A percentile compares a stretch with the other conserved stretches of the same genome.
Evolutionary conservation across 1,284 basidiomycete species (phyloP).

Genomic region (Meira miltonrushii): DNA sequence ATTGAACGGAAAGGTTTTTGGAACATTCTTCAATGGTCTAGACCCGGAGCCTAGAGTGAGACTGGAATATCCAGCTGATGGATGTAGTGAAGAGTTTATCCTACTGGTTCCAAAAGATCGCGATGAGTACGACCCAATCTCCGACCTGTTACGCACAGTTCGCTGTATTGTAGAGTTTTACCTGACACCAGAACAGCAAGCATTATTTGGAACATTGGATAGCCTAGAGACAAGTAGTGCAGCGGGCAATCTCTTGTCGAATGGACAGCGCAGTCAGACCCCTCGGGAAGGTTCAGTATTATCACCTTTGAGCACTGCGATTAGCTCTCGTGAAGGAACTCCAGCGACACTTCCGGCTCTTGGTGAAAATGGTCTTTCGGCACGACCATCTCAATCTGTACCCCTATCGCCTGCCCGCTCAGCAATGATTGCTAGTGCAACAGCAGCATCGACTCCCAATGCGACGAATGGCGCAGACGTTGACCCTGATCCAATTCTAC

Average conservation of each 20-base stretch:
- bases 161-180: constrained; percentile 38
- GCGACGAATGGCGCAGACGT: neutral
- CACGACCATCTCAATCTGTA: neutral
- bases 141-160: constrained; percentile 43
- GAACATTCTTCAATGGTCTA: constrained; percentile 27
- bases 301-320: neutral
- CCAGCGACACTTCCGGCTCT: neutral
- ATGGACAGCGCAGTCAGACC: neutral
- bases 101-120: constrained; percentile 41
- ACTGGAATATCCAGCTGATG: constrained; percentile 39
- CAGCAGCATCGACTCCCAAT: constrained; percentile 8
- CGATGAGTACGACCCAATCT: constrained; percentile 50
- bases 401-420: constrained; percentile 13
- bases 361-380: neutral
- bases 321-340: neutral
- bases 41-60: constrained; percentile 23
- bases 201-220: constrained; percentile 40
- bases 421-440: neutral
- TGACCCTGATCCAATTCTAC: constrained; percentile 55
- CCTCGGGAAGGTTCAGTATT: constrained; percentile 4
- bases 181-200: constrained; percentile 24
- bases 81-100: constrained; percentile 32
- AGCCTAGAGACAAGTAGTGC: constrained; percentile 33
- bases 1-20: neutral
- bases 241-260: constrained; percentile 9